phyloP scores from a whole-genome alignment of 495 filamentous ascomycete genomes.

The Penicillium riverlandense region DNA sequence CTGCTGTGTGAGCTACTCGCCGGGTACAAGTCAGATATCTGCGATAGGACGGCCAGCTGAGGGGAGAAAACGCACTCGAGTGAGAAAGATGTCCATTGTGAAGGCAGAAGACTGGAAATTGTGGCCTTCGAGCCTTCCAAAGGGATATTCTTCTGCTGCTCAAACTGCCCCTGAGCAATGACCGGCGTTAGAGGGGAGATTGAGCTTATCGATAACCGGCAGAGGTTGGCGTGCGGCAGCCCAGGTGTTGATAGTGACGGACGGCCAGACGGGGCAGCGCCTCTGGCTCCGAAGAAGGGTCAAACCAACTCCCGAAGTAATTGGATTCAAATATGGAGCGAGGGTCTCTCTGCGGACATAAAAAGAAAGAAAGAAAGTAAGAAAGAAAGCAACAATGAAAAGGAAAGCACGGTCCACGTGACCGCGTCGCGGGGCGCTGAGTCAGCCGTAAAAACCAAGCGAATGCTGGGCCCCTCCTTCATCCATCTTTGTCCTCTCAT shows the following conservation, averaged over 20 bases:
- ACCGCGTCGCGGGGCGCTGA: conserved; percentile 27
- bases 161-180: conserved; percentile 11
- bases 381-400: background rate
- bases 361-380: conserved; percentile 3
- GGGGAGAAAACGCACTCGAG: conserved; percentile 43
- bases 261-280: no score
- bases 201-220: conserved; percentile 33
- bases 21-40: conserved; percentile 1
- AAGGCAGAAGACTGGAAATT: background rate
- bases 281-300: no score
- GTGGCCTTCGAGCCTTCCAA: background rate
- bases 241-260: no score
- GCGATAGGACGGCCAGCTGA: background rate
- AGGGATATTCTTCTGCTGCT: no score
- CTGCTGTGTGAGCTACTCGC: conserved; percentile 60
- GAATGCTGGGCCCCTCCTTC: conserved; percentile 12
- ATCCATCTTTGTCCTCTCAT: background rate
- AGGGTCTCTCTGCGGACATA: background rate
- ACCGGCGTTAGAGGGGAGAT: conserved; percentile 5
- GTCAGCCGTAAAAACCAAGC: conserved; percentile 31
- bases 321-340: no score
- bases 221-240: no score
- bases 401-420: conserved; percentile 9
- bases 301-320: no score
- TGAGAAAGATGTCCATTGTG: conserved; percentile 74